A percentile compares a stretch with the other conserved stretches of the same genome.
Conservation (phyloP, 345 rosid genomes). For the Conringia planisiliqua region DNA sequence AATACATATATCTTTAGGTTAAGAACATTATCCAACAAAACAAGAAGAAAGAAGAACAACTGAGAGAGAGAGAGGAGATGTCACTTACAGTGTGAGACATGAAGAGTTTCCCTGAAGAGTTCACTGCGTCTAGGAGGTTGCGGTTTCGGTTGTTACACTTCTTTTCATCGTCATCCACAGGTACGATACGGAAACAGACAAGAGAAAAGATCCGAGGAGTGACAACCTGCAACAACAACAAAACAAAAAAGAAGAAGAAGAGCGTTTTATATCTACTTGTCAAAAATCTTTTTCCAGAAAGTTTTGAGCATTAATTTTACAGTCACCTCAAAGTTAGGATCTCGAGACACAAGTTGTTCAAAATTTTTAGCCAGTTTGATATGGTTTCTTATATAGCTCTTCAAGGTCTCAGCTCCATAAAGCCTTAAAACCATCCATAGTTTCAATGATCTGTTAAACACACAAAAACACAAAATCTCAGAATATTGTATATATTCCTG, state of each 20-base stretch:
- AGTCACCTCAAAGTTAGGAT: slow-evolving; percentile 76
- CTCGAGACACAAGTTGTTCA: slow-evolving; percentile 56
- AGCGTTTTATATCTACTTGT: not conserved
- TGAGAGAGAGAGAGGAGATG: not conserved
- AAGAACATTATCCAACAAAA: not conserved
- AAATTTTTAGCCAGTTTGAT: slow-evolving; percentile 62
- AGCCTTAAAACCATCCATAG: slow-evolving; percentile 88
- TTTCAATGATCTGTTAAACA: slow-evolving; percentile 63
- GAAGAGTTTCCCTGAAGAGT: slow-evolving; percentile 72
- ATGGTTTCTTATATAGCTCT: slow-evolving; percentile 71
- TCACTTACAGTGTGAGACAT: slow-evolving; percentile 74
- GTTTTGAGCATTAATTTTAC: not conserved
- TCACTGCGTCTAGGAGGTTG: slow-evolving; percentile 65
- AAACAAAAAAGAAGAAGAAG: not conserved
- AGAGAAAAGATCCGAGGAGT: slow-evolving; percentile 70
- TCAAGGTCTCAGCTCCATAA: slow-evolving; percentile 72
- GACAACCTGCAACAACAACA: slow-evolving; percentile 46
- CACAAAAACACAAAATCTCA: not conserved
- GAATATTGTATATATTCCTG: not conserved
- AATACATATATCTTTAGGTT: not conserved
- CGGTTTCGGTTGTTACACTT: slow-evolving; percentile 52
- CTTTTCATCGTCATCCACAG: slow-evolving; percentile 35
- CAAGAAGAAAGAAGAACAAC: not conserved
- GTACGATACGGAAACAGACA: slow-evolving; percentile 67
- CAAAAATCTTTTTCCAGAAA: not conserved